Evolutionary conservation across 2,329 filamentous ascomycete species (phyloP).

Genomic region (Macroventuria anomochaeta): DNA sequence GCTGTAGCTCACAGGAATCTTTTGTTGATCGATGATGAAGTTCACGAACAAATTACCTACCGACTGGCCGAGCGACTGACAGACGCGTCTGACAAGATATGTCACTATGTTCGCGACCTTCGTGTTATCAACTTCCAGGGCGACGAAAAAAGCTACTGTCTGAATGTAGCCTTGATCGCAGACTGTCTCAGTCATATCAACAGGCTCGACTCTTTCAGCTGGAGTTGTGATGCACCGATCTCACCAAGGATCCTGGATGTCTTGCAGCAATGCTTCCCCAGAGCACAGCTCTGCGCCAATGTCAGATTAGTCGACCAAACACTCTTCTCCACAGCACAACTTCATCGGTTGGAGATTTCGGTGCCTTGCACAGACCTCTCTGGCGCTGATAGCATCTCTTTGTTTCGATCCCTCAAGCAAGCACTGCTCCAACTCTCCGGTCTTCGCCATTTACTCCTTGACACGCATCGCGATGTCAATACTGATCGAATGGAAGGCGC

Average conservation of each 20-base stretch:
- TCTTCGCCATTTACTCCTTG: constrained; percentile 16
- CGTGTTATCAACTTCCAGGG: constrained; percentile 22
- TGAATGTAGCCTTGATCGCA: constrained; percentile 19
- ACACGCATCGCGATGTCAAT: constrained; percentile 14
- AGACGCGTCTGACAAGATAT: constrained; percentile 16
- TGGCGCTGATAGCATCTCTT: background rate
- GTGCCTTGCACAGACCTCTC: constrained; percentile 7
- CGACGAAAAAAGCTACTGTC: constrained; percentile 23
- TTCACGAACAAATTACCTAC: constrained; percentile 18
- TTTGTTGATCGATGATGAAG: constrained; percentile 18
- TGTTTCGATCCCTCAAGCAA: constrained; percentile 17
- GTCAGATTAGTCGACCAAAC: constrained; percentile 8
- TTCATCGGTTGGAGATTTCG: constrained; percentile 17
- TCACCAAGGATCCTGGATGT: background rate
- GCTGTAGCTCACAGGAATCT: constrained; percentile 19
- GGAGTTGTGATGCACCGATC: constrained; percentile 20
- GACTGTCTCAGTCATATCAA: constrained; percentile 14
- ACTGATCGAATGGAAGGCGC: background rate
- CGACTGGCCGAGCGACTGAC: constrained; percentile 20
- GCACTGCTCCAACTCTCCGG: constrained; percentile 12
- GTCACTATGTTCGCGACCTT: constrained; percentile 20
- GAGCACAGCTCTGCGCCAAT: constrained; percentile 11
- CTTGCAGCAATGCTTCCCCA: constrained; percentile 13
- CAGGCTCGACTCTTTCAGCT: constrained; percentile 19
- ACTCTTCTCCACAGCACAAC: constrained; percentile 13